Evolutionary conservation across 495 filamentous ascomycete species (phyloP).

Genomic region (Aspergillus bridgeri): DNA sequence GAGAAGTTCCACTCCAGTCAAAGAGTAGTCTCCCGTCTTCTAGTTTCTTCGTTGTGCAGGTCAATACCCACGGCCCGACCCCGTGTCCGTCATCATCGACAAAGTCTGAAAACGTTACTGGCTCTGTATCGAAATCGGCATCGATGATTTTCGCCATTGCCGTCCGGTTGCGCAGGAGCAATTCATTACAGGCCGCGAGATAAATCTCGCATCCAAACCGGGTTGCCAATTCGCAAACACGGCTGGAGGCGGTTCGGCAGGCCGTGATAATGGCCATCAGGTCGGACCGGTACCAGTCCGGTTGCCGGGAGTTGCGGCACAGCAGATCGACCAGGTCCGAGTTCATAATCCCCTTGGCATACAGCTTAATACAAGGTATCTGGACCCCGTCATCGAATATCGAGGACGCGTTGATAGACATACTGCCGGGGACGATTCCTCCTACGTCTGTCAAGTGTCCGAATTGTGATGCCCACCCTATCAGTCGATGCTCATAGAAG

Average conservation of each 20-base stretch:
- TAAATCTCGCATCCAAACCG: slow-evolving; percentile 44
- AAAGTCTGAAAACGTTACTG: slow-evolving; percentile 46
- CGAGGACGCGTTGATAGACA: slow-evolving; percentile 49
- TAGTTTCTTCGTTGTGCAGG: slow-evolving; percentile 44
- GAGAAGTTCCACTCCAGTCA: slow-evolving; percentile 47
- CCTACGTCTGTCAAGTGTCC: slow-evolving; percentile 51
- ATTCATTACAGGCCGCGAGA: slow-evolving; percentile 39
- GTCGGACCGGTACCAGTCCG: slow-evolving; percentile 49
- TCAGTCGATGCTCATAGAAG: slow-evolving; percentile 37
- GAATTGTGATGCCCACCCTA: slow-evolving; percentile 50
- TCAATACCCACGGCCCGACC: slow-evolving; percentile 44
- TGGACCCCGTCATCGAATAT: slow-evolving; percentile 52
- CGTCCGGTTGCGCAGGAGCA: slow-evolving; percentile 42
- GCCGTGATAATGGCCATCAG: slow-evolving; percentile 46
- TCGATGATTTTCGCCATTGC: slow-evolving; percentile 45
- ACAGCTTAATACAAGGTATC: slow-evolving; percentile 49
- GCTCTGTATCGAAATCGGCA: slow-evolving; percentile 39
- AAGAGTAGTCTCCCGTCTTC: slow-evolving; percentile 36
- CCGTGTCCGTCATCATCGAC: slow-evolving; percentile 53
- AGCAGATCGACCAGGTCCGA: slow-evolving; percentile 40
- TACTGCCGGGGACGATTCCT: slow-evolving; percentile 49
- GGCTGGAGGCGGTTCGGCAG: slow-evolving; percentile 42
- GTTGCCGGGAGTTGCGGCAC: slow-evolving; percentile 47
- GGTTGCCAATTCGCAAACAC: slow-evolving; percentile 42
- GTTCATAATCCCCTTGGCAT: slow-evolving; percentile 41